These are phyloP conservation scores for Nelumbo lutea DNA, from an alignment of 164 flowering plant species.

Conservation along the genomic window DNA sequence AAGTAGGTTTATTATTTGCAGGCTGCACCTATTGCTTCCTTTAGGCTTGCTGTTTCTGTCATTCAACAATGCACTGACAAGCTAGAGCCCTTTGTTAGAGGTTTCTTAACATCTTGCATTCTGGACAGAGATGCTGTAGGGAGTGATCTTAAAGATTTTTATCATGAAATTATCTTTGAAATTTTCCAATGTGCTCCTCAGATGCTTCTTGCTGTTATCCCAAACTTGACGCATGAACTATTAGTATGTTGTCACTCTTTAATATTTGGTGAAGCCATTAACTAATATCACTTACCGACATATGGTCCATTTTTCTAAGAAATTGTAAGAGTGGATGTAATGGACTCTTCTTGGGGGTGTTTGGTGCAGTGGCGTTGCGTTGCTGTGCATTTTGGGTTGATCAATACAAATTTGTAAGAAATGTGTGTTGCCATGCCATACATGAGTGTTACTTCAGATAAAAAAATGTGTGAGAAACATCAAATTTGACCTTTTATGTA, in stretches of 20 bases:
- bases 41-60: constrained; percentile 64
- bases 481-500: too few relatives aligned
- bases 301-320: not conserved
- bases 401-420: too few relatives aligned
- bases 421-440: not conserved
- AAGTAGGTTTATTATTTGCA: constrained; percentile 21
- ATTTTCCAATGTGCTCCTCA: constrained; percentile 68
- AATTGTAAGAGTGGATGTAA: too few relatives aligned
- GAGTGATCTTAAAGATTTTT: constrained; percentile 64
- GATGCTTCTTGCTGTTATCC: constrained; percentile 79
- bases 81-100: constrained; percentile 55
- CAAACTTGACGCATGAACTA: constrained; percentile 71
- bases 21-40: constrained; percentile 55
- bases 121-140: constrained; percentile 52
- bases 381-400: too few relatives aligned
- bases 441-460: not conserved
- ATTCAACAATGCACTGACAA: constrained; percentile 51
- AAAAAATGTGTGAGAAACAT: not conserved
- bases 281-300: constrained; percentile 2
- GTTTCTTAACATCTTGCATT: constrained; percentile 66
- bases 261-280: not conserved
- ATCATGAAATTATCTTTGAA: constrained; percentile 77
- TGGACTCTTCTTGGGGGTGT: too few relatives aligned
- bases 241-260: constrained; percentile 38
- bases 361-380: too few relatives aligned